Base-by-base conservation (phyloP, 1,284 basidiomycete genomes). In the Chiua sp. region DNA sequence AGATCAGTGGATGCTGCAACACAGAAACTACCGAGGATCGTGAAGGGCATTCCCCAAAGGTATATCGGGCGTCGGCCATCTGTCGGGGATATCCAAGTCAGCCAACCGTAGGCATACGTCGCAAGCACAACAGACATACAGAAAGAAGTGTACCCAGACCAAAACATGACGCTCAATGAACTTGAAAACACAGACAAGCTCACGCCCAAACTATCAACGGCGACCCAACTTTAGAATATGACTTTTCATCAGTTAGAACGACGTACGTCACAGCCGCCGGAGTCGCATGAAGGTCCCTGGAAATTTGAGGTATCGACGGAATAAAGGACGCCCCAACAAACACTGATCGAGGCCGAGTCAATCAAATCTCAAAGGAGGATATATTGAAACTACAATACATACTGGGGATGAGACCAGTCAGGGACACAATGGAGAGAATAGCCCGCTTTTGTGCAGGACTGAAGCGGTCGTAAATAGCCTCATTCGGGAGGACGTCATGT, bases 261-360 rank as follows among this genome's bases (percentile, higher is more conserved):
- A 73, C 77, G 55, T 74, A 78, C 72, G 80, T 79, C 59, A 82
- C 75, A 18, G 77, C 65, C 15, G 76, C 65, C 0, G 72, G 66
- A 0, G 79, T 71, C 0, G 80, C 74, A 52, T 73, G 12, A 26
- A 84, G 69, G 47, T 85, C 81, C 10, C 61, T 61, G 2, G 78
- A 72, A 42, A 85, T 78, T 47, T 78, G 72, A 0, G 79, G 80
- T 52, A 85, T 80, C 3, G 78, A 79, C 0, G 83, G 83, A 15
- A 83, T 73, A 64, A 82, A 84, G 32, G 75, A 76, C 1, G 74
- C 76, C 7, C 78, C 72, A 15, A 82, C 75, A 60, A 85, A 76
- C 53, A 80, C 82, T 84, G 66, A 15, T 35, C 16, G 30, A 58
- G 4, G 22, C 2, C 42, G 22, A 2, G 35, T 32, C 50, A 23